These are phyloP conservation scores for Tetrapisispora pingtungensis DNA, from an alignment of 805 yeast species.

Conservation along the genomic window DNA sequence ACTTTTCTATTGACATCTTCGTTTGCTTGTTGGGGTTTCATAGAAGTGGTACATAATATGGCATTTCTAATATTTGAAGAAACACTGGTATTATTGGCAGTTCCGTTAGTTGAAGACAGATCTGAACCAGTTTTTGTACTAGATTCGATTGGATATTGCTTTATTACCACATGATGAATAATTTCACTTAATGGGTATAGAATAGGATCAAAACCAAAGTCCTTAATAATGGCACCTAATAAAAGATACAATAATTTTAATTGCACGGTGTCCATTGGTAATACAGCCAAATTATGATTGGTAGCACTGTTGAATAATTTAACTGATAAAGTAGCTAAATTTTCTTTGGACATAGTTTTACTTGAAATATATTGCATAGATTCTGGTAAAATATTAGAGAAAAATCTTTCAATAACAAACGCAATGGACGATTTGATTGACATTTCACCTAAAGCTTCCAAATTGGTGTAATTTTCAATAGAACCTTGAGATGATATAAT, in stretches of 20 bases:
- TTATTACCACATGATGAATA: conserved; percentile 44
- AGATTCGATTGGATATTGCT: conserved; percentile 48
- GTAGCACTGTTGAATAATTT: conserved; percentile 19
- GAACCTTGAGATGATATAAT: conserved; percentile 25
- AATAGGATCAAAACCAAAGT: conserved; percentile 70
- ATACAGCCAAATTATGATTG: conserved; percentile 28
- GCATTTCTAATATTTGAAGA: neutral
- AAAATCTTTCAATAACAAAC: conserved; percentile 54
- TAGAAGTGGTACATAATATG: conserved; percentile 21
- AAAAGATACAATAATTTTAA: conserved; percentile 45
- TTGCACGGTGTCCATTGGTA: conserved; percentile 35
- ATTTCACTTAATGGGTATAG: conserved; percentile 58
- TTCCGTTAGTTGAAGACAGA: conserved; percentile 12
- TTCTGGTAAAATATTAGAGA: conserved; percentile 38
- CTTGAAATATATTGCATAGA: conserved; percentile 43
- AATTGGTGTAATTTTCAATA: conserved; percentile 31
- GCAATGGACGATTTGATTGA: conserved; percentile 47
- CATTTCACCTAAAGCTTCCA: conserved; percentile 49
- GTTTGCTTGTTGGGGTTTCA: conserved; percentile 31
- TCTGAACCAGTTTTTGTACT: conserved; percentile 7
- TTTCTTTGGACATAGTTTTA: conserved; percentile 35
- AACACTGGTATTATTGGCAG: neutral
- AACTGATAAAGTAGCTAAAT: conserved; percentile 25
- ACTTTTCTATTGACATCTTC: conserved; percentile 32
- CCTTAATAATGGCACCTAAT: conserved; percentile 63